Base-by-base conservation (phyloP, 768 basidiomycete species). In the Roridomyces roridus region DNA sequence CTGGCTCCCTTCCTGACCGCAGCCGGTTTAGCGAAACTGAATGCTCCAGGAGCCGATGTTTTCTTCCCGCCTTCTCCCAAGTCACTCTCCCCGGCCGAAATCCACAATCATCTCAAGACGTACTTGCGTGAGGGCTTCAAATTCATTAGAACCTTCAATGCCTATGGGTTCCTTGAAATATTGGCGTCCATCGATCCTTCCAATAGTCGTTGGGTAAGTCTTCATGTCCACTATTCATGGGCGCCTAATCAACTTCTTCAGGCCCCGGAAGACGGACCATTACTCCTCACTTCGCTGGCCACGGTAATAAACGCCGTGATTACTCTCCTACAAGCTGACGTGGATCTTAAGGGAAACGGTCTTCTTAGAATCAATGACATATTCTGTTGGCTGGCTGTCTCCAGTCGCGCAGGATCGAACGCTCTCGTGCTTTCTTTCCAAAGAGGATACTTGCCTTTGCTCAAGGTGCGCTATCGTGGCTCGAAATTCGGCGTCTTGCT, bases 371-470 rank as follows among this genome's bases (percentile, higher is more conserved):
- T 88, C 20, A 66, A 66, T 4, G 82, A 85, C 40, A 71, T 87
- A 35, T 64, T 88, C 17, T 67, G 66, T 6, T 86, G 80, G 76
- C 65, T 72, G 0, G 59, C 65, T 2, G 77, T 88, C 25, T 76
- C 77, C 11, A 63, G 67, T 3, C 52, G 57, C 9, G 76, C 78
- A 3, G 80, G 74, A 31, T 71, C 70, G n/a, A 64, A 54, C 44
- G 57, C 60, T 0, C 60, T 68, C 0, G 58, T 65, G 0, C 72
- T 88, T 8, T 87, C 87, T 2, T 89, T 89, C 54, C 85, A 88
- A 57, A 70, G 79, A 24, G 85, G 81, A 0, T 77, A 80, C 57
- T 60, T 88, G 6, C 82, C 82, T 0, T 58, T 88, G 17, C 67
- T 88, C n/a, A 70, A 78, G 29, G 86, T 85, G 55, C 34, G 62